These are phyloP conservation scores for Talaromyces amestolkiae DNA, from an alignment of 2,329 filamentous ascomycete species.

Conservation along the genomic window DNA sequence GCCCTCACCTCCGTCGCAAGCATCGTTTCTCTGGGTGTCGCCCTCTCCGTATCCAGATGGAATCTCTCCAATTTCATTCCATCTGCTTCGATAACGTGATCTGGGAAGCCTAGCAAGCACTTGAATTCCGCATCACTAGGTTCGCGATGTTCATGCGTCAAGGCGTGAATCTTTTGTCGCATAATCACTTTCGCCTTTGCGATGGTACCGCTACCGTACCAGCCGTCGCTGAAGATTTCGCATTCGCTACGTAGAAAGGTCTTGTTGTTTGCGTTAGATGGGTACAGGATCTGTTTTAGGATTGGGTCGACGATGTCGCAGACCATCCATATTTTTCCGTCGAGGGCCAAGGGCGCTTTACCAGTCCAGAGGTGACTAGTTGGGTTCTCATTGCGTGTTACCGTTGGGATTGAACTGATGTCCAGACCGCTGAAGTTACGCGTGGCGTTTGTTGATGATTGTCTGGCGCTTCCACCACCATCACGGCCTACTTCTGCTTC, in stretches of 20 bases:
- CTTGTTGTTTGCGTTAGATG: constrained; percentile 49
- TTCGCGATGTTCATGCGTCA: constrained; percentile 46
- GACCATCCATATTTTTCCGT: constrained; percentile 91
- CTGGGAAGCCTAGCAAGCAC: constrained; percentile 40
- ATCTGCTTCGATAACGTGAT: constrained; percentile 28
- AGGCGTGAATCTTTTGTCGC: constrained; percentile 75
- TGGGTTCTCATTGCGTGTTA: constrained; percentile 13
- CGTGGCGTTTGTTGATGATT: constrained; percentile 20
- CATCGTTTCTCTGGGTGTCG: constrained; percentile 27
- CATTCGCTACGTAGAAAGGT: constrained; percentile 57
- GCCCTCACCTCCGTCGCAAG: constrained; percentile 38
- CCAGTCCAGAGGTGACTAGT: constrained; percentile 76
- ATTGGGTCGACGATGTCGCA: constrained; percentile 86
- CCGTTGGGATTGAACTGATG: constrained; percentile 17
- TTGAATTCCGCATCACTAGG: constrained; percentile 37
- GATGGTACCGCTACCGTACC: constrained; percentile 78
- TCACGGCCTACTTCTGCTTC: constrained; percentile 35
- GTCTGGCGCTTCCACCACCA: constrained; percentile 29
- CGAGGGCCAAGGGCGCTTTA: constrained; percentile 62
- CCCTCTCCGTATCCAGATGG: constrained; percentile 26
- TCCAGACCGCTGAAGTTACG: constrained; percentile 17
- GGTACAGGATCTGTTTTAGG: constrained; percentile 64
- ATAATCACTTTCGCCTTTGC: constrained; percentile 83
- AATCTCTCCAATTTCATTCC: constrained; percentile 25
- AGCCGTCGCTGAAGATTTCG: constrained; percentile 67